These are phyloP conservation scores for Lasiosphaeria miniovina DNA, from an alignment of 495 filamentous ascomycete genomes.

Conservation along the genomic window DNA sequence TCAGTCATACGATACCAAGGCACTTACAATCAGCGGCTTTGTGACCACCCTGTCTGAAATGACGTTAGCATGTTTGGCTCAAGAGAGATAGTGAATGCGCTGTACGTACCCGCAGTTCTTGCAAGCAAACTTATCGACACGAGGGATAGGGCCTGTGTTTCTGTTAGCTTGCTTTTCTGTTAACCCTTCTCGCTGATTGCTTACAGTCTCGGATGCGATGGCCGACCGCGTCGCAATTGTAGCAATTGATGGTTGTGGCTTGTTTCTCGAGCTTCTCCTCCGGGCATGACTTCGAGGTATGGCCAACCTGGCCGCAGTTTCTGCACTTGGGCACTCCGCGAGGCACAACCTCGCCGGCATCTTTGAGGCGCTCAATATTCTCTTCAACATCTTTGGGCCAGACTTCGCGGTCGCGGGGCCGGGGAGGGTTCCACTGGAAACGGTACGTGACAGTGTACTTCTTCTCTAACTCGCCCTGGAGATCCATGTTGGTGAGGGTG, in stretches of 20 bases:
- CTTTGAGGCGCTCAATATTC: slow-evolving; percentile 67
- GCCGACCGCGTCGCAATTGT: slow-evolving; percentile 67
- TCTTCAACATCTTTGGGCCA: slow-evolving; percentile 68
- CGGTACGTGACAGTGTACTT: slow-evolving; percentile 73
- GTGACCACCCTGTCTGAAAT: slow-evolving; percentile 38
- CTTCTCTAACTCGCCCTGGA: slow-evolving; percentile 75
- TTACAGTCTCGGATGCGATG: slow-evolving; percentile 71
- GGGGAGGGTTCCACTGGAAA: slow-evolving; percentile 59
- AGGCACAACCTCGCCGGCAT: slow-evolving; percentile 69
- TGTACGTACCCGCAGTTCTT: slow-evolving; percentile 73
- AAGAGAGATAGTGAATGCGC: background rate
- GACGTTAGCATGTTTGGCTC: slow-evolving; percentile 14
- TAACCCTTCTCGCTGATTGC: slow-evolving; percentile 21
- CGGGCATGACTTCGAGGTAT: slow-evolving; percentile 62
- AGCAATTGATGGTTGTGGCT: slow-evolving; percentile 60
- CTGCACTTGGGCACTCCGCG: slow-evolving; percentile 63
- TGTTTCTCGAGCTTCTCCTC: slow-evolving; percentile 56
- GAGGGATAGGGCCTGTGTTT: slow-evolving; percentile 44
- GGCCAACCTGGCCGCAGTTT: slow-evolving; percentile 74
- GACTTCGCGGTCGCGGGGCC: slow-evolving; percentile 53
- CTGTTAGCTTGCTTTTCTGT: slow-evolving; percentile 26
- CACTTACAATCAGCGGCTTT: slow-evolving; percentile 36
- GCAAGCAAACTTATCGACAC: slow-evolving; percentile 63
- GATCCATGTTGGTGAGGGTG: slow-evolving; percentile 73
- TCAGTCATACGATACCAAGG: too few species aligned